phyloP scores from a whole-genome alignment of 2,329 filamentous ascomycete species.

The Rachicladosporium sp. region DNA sequence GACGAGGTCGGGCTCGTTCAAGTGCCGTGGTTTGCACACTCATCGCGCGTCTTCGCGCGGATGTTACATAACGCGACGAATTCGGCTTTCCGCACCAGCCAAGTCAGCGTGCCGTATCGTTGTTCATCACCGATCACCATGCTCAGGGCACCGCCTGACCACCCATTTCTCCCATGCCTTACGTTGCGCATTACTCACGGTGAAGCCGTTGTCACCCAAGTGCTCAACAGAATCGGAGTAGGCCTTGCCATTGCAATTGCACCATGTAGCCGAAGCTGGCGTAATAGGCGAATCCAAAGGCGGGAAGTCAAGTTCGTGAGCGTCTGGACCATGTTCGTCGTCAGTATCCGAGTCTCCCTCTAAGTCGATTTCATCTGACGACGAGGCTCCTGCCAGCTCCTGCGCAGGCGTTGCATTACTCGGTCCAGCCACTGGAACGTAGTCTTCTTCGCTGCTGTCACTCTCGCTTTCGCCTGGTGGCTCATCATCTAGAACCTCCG shows the following conservation, averaged over 20 bases:
- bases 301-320: slow-evolving; percentile 34
- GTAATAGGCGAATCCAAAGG: slow-evolving; percentile 30
- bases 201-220: slow-evolving; percentile 36
- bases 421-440: slow-evolving; percentile 8
- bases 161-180: slow-evolving; percentile 47
- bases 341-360: slow-evolving; percentile 19
- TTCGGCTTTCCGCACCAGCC: no score
- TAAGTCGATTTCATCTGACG: neutral
- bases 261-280: slow-evolving; percentile 36
- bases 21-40: no score
- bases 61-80: no score
- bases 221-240: slow-evolving; percentile 31
- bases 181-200: slow-evolving; percentile 36
- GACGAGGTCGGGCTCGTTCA: no score
- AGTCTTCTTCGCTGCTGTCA: slow-evolving; percentile 26
- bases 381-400: neutral
- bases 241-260: slow-evolving; percentile 28
- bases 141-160: slow-evolving; percentile 33
- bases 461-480: slow-evolving; percentile 27
- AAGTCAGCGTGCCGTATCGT: neutral
- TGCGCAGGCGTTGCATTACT: slow-evolving; percentile 1
- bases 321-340: slow-evolving; percentile 26
- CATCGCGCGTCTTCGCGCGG: no score
- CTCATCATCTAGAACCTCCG: slow-evolving; percentile 36
- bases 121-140: slow-evolving; percentile 16